A percentile compares a stretch with the other conserved stretches of the same genome.
phyloP scores from a whole-genome alignment of 768 basidiomycete species.

The Sistotremastrum suecicum region DNA sequence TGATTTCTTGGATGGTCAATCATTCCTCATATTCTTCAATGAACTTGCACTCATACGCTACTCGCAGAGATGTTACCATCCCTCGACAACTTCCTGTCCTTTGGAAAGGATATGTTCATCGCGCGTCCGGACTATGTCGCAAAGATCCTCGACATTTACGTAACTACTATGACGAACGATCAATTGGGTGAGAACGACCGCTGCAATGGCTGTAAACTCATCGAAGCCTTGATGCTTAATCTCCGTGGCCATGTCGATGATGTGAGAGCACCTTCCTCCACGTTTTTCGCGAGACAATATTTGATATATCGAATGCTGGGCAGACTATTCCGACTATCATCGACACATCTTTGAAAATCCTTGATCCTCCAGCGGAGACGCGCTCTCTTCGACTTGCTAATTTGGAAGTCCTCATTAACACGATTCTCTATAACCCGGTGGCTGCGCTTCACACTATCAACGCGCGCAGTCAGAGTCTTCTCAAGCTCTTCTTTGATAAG shows the following conservation, averaged over 20 bases:
- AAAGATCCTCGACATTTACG: conserved; percentile 76
- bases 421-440: conserved; percentile 71
- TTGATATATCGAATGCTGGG: background rate
- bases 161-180: conserved; percentile 49
- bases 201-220: conserved; percentile 74
- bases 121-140: conserved; percentile 58
- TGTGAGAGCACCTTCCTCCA: conserved; percentile 25
- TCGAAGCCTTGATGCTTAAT: conserved; percentile 70
- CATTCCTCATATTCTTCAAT: background rate
- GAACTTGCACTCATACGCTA: conserved; percentile 12
- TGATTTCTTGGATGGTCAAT: conserved; percentile 75
- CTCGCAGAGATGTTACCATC: conserved; percentile 71
- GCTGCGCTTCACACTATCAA: conserved; percentile 70
- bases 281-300: background rate
- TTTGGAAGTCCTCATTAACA: conserved; percentile 72
- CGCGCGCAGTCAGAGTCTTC: conserved; percentile 35
- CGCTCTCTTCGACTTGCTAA: conserved; percentile 56
- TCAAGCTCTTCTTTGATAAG: conserved; percentile 66
- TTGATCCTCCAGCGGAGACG: conserved; percentile 46
- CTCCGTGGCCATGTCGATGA: conserved; percentile 68
- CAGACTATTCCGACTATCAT: conserved; percentile 57
- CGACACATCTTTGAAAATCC: conserved; percentile 38
- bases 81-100: conserved; percentile 80
- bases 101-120: conserved; percentile 64
- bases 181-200: conserved; percentile 75